A percentile compares a stretch with the other conserved stretches of the same genome.
phyloP scores from a whole-genome alignment of 1,139 yeast genomes.

The Geotrichum bryndzae region DNA sequence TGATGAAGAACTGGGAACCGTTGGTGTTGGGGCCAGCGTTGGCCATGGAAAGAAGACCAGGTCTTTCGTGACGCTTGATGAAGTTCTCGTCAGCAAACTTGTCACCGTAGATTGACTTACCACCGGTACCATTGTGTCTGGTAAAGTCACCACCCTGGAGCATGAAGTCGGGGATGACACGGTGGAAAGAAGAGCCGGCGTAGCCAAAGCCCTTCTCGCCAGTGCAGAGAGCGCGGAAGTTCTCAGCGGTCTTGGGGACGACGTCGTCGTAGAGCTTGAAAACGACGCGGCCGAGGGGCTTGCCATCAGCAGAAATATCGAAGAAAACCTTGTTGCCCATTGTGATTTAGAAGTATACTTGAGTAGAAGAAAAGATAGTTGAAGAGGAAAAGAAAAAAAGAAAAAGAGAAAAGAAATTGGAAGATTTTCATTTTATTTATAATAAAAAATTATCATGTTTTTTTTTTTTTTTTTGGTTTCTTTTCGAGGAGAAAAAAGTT shows the following conservation, averaged over 20 bases:
- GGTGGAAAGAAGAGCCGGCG: conserved; percentile 90
- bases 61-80: conserved; percentile 73
- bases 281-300: conserved; percentile 56
- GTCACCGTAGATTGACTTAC: conserved; percentile 96
- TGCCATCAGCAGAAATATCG: conserved; percentile 66
- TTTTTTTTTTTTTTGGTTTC: not conserved
- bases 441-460: not conserved
- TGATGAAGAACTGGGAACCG: conserved; percentile 98
- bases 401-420: not conserved
- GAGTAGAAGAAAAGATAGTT: not conserved
- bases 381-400: not conserved
- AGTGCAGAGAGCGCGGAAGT: conserved; percentile 94
- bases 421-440: not conserved
- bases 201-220: conserved; percentile 98
- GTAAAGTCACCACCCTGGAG: conserved; percentile 98
- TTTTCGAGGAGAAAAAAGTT: not conserved
- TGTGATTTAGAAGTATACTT: conserved; percentile 15
- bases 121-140: conserved; percentile 76
- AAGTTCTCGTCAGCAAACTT: conserved; percentile 97
- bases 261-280: conserved; percentile 89
- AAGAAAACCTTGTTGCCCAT: conserved; percentile 57
- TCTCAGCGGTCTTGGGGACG: conserved; percentile 96
- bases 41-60: conserved; percentile 98
- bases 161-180: conserved; percentile 98
- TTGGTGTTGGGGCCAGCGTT: conserved; percentile 99